Percentiles rank a stretch among this genome's conserved stretches.
Conservation (phyloP, 139 green algal genomes). For the Tetraselmis chui region DNA sequence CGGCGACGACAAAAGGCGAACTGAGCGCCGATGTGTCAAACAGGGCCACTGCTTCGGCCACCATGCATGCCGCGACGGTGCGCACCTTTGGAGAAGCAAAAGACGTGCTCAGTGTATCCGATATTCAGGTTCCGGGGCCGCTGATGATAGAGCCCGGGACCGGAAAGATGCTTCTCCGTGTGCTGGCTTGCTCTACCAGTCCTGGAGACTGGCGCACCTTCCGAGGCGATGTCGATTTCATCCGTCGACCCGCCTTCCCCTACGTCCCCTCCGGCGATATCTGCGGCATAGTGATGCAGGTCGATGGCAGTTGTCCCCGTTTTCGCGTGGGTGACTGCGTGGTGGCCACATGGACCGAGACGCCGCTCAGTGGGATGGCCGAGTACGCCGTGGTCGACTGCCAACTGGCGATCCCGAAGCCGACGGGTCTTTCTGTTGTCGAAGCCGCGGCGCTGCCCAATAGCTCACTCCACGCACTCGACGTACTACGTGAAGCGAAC, state of each 20-base stretch:
- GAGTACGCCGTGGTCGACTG: background rate
- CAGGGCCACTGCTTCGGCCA: too few species aligned
- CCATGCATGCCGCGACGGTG: too few species aligned
- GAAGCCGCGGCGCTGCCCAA: constrained; percentile 1
- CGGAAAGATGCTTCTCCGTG: background rate
- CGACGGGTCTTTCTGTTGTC: background rate
- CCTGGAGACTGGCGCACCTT: background rate
- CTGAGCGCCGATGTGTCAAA: too few species aligned
- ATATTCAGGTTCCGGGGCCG: too few species aligned
- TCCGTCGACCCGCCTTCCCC: background rate
- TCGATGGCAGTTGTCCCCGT: background rate
- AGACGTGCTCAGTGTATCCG: too few species aligned
- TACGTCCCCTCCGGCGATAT: background rate
- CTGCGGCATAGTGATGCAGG: background rate
- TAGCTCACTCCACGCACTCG: background rate
- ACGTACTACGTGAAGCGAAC: background rate
- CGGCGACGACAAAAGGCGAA: too few species aligned
- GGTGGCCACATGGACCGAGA: background rate
- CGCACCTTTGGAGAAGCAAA: too few species aligned
- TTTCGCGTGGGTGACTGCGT: background rate
- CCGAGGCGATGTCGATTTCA: background rate
- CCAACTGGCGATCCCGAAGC: background rate
- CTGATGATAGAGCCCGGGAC: too few species aligned
- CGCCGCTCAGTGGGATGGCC: background rate
- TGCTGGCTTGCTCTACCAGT: background rate